Evolutionary conservation across 169 alveolate genomes (phyloP).

Genomic region (Toxoplasma gondii): DNA sequence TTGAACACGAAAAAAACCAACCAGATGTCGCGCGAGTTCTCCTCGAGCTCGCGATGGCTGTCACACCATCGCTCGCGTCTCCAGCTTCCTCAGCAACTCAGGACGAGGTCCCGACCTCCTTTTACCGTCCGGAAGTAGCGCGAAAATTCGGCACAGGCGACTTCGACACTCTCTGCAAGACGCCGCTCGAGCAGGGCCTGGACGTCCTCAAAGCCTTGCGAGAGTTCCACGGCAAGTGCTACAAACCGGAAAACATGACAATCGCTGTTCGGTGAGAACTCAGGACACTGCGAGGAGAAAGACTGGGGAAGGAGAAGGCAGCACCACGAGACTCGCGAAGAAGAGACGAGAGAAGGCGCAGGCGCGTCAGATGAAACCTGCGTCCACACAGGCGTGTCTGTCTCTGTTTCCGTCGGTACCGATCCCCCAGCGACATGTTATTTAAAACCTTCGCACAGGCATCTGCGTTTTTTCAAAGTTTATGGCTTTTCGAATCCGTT

Average conservation of each 20-base stretch:
- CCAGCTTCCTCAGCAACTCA: not conserved
- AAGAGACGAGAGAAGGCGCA: no score
- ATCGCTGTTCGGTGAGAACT: conserved; percentile 50
- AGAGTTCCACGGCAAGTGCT: conserved; percentile 70
- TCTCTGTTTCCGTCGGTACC: no score
- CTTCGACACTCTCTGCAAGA: conserved; percentile 66
- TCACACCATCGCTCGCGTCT: not conserved
- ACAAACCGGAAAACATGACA: conserved; percentile 68
- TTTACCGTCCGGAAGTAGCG: conserved; percentile 25
- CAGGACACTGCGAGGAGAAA: not conserved
- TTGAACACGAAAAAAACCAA: conserved; percentile 58
- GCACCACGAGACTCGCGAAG: no score
- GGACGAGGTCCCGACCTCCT: not conserved
- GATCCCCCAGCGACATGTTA: no score
- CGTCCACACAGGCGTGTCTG: no score
- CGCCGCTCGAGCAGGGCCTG: conserved; percentile 69
- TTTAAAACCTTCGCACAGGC: no score
- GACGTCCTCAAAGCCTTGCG: conserved; percentile 68
- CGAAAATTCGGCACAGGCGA: conserved; percentile 75
- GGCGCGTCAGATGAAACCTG: no score
- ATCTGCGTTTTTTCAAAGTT: no score
- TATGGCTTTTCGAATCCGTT: no score
- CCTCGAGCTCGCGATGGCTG: conserved; percentile 51
- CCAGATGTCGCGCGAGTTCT: conserved; percentile 50
- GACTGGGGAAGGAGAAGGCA: no score